Base-by-base conservation (phyloP, 129 eudicot genomes). In the Artemisia tridentata region DNA sequence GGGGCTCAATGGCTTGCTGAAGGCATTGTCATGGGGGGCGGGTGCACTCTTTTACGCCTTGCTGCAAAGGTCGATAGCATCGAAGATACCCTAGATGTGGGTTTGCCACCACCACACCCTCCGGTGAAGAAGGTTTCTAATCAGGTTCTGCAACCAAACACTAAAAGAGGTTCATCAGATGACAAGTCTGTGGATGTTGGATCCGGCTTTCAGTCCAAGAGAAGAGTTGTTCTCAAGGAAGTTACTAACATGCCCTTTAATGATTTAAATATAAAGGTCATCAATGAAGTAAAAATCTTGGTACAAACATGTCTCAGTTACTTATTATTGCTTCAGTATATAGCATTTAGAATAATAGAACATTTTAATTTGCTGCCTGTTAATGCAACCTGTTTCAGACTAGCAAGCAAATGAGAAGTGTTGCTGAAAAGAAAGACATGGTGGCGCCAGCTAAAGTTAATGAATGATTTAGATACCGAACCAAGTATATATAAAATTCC, bases 201-300 rank as follows among this genome's bases (percentile, higher is more conserved):
- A 34, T 59, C 20, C 20, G 62, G 68, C 72, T 72, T 71, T 55
- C 97, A 80, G 86, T 71, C 63, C 16, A 95, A 86, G 96, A 86
- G 76, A 86, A 83, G 91, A 75, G 89, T 86, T 21, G 88, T 84
- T 65, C 93, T 95, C 59, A 72, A 80, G 73, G 99, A 95, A 82
- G 89, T 86, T 51, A 84, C 96, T 55, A 86, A 93, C 71, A 63
- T 85, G 27, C 55, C 71, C 29, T 75, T 79, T 58, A 77, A 73
- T 27, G 84, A 78, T 52, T 62, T 76, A 52, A 63, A 79, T 71
- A 48, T 66, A 19, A 80, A 74, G 18, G 57, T 80, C 80, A 68
- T 58, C 53, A 53, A 68, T 46, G 84, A 72, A 15, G 46, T 71
- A 65, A 79, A 57, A 68, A 16, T 38, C 61, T 91, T 79, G 91